Evolutionary conservation across 2,329 filamentous ascomycete species (phyloP).

Genomic region (Pezicula carpinea): DNA sequence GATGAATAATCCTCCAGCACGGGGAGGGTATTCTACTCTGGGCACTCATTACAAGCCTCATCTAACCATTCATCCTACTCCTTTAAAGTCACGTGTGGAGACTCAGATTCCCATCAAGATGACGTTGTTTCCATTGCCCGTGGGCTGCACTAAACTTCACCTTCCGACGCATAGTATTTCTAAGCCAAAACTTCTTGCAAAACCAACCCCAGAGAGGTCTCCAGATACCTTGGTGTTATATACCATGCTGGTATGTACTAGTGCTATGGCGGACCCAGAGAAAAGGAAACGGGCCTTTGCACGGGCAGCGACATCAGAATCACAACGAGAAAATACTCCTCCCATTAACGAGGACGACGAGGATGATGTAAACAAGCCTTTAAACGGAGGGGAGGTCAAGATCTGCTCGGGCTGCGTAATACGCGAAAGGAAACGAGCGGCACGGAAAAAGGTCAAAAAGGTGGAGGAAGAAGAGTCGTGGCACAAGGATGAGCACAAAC

Average conservation of each 20-base stretch:
- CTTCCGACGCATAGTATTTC: constrained; percentile 88
- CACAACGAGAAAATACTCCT: constrained; percentile 10
- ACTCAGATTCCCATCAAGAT: constrained; percentile 91
- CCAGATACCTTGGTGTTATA: constrained; percentile 75
- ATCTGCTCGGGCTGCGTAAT: constrained; percentile 92
- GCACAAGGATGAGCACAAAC: constrained; percentile 71
- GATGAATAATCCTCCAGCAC: constrained; percentile 9
- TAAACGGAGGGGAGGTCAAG: constrained; percentile 88
- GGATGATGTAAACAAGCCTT: constrained; percentile 57
- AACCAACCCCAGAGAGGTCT: constrained; percentile 58
- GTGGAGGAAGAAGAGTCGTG: constrained; percentile 88
- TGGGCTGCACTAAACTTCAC: constrained; percentile 73
- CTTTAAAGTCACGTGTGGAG: constrained; percentile 85
- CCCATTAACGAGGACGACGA: constrained; percentile 30
- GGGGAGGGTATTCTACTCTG: constrained; percentile 19
- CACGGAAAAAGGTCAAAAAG: constrained; percentile 89
- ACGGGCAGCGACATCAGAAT: constrained; percentile 34
- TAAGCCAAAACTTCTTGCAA: constrained; percentile 85
- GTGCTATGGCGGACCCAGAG: constrained; percentile 74
- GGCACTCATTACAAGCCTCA: constrained; percentile 29
- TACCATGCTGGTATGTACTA: constrained; percentile 84
- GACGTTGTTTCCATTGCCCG: constrained; percentile 69
- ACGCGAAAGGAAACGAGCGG: constrained; percentile 84
- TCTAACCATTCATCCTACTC: constrained; percentile 61
- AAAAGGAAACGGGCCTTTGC: constrained; percentile 57